Evolutionary conservation across 192 early-diverging fungal genomes (phyloP), one percentile per base, ranked within the genome.

Genomic region (Entrophospora sp.): DNA sequence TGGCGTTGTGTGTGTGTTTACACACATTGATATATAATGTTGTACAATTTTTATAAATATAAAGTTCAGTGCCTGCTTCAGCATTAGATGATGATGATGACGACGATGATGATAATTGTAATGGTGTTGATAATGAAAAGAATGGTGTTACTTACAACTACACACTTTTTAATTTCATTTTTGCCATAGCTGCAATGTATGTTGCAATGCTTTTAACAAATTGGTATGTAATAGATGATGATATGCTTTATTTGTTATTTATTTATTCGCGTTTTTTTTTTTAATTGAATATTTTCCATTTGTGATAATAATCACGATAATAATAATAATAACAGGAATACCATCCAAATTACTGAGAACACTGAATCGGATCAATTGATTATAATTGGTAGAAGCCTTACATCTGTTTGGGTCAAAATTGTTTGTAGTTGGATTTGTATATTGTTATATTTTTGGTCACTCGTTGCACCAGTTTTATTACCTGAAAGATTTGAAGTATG

Each of bases 371-470:
- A 80, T 37, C 70, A 77, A 44, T 59, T 89, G 32, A 81, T 90
- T 32, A 80, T 83, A 8, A 92, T 99, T 55, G 96, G 93, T 13
- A 87, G 93, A 55, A 91, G 89, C 40, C 87, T 84, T 81, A 81
- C 85, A 5, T 91, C 92, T 0, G 96, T 95, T 1, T 99, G 92
- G 92, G 90, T 94, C 64, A 94, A 94, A 72, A 76, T 92, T 46
- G 78, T 90, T 10, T 94, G 91, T 2, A 83, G 87, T 44, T 95
- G 88, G 87, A 73, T 87, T 31, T 85, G 81, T 63, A 72, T 86
- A 30, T 43, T 77, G 2, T 67, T 93, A 58, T 89, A 87, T 69
- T 73, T 79, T 27, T 98, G 93, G 91, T 92, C 93, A 10, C 77
- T 96, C n/a, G 57, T 92, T 25, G 96, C 84, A 3, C 96, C 94